These are phyloP conservation scores for Lodderomyces orthopsilosis DNA, from an alignment of 1,139 yeast species.

Conservation along the genomic window DNA sequence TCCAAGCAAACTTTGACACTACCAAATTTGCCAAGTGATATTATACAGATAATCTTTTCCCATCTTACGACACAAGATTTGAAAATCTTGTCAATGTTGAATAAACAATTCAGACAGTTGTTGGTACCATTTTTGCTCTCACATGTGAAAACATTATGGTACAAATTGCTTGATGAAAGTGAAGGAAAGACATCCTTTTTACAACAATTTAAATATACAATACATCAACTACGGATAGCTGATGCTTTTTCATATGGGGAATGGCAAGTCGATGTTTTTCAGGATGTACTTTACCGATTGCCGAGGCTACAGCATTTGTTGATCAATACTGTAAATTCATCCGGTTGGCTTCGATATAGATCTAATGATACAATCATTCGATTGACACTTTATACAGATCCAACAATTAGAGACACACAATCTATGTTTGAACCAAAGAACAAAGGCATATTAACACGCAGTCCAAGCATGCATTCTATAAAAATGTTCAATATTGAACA, in stretches of 20 bases:
- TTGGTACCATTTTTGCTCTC: slow-evolving; percentile 23
- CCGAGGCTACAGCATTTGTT: slow-evolving; percentile 23
- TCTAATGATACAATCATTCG: slow-evolving; percentile 16
- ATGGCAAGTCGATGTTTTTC: slow-evolving; percentile 38
- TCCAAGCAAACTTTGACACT: slow-evolving; percentile 8
- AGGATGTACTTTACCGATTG: slow-evolving; percentile 18
- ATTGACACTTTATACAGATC: slow-evolving; percentile 29
- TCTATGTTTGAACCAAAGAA: slow-evolving; percentile 20
- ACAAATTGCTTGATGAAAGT: slow-evolving; percentile 19
- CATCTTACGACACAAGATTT: slow-evolving; percentile 21
- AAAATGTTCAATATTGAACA: slow-evolving; percentile 34
- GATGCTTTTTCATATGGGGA: slow-evolving; percentile 41
- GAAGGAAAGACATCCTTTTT: slow-evolving; percentile 7
- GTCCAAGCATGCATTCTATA: slow-evolving; percentile 3
- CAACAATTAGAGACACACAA: slow-evolving; percentile 18
- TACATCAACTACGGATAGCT: slow-evolving; percentile 26
- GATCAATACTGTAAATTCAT: slow-evolving; percentile 35
- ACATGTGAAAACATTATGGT: slow-evolving; percentile 33
- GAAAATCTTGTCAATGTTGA: slow-evolving; percentile 22
- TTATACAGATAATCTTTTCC: slow-evolving; percentile 22
- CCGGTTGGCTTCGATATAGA: slow-evolving; percentile 44
- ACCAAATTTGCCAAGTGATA: slow-evolving; percentile 27
- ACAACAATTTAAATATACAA: slow-evolving; percentile 11
- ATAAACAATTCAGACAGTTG: slow-evolving; percentile 19
- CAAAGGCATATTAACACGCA: slow-evolving; percentile 8